These are phyloP conservation scores for Neofusicoccum sp. DNA, from an alignment of 2,329 filamentous ascomycete genomes.

Conservation along the genomic window DNA sequence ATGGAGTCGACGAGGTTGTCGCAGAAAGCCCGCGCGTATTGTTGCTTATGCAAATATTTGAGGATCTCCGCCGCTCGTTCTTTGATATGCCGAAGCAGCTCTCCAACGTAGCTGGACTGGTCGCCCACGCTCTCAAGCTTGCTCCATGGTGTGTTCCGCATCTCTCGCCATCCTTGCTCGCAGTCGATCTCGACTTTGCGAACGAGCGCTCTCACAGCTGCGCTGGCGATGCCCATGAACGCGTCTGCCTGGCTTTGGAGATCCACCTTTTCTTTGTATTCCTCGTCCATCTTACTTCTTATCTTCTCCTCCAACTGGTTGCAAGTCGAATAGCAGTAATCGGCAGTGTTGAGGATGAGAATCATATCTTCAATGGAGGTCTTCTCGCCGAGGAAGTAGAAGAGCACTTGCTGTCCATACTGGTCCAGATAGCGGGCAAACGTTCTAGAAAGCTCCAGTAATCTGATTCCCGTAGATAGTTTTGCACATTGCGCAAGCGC, in stretches of 20 bases:
- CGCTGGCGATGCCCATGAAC: constrained; percentile 91
- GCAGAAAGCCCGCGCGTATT: constrained; percentile 91
- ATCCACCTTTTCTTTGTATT: constrained; percentile 72
- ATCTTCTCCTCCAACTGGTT: constrained; percentile 94
- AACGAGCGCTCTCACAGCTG: constrained; percentile 79
- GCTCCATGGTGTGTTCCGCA: constrained; percentile 94
- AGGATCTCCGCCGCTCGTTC: constrained; percentile 72
- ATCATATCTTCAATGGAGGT: constrained; percentile 72
- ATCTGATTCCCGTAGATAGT: constrained; percentile 81
- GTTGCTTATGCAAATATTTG: constrained; percentile 76
- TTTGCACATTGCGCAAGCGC: constrained; percentile 94
- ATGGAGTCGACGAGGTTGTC: constrained; percentile 93
- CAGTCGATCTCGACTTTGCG: constrained; percentile 78
- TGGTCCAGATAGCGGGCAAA: constrained; percentile 93
- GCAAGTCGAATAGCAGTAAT: constrained; percentile 94
- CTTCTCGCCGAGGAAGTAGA: constrained; percentile 66
- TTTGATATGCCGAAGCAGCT: constrained; percentile 73
- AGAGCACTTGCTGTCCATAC: constrained; percentile 88
- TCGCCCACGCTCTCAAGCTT: constrained; percentile 91
- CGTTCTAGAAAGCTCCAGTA: constrained; percentile 80
- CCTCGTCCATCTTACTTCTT: constrained; percentile 80
- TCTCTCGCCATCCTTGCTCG: constrained; percentile 90
- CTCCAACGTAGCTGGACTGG: constrained; percentile 86
- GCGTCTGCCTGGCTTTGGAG: constrained; percentile 90
- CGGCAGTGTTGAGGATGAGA: constrained; percentile 89